phyloP scores from a whole-genome alignment of 345 rosid genomes.

The Euclidium syriacum region DNA sequence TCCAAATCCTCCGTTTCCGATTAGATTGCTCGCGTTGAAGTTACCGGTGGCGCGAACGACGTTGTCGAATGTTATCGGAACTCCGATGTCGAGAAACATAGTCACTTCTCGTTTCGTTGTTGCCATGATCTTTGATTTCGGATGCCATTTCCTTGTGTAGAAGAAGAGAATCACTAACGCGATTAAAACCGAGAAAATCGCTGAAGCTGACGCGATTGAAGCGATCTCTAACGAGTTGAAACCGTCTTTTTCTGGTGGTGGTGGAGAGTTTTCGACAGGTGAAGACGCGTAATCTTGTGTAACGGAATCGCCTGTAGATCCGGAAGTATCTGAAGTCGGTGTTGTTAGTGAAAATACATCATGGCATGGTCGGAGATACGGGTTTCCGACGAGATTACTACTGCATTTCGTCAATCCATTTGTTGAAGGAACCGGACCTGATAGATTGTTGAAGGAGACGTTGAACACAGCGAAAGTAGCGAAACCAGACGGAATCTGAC shows the following conservation, averaged over 20 bases:
- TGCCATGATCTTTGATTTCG: conserved; percentile 36
- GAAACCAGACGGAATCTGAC: conserved; percentile 42
- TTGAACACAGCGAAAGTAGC: conserved; percentile 33
- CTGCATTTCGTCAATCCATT: conserved; percentile 38
- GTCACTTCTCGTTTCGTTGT: conserved; percentile 42
- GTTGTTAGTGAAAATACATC: conserved; percentile 38
- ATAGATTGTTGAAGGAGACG: conserved; percentile 47
- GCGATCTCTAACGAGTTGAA: conserved; percentile 56
- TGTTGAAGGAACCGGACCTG: conserved; percentile 41
- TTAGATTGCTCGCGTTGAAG: conserved; percentile 46
- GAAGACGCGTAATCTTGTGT: conserved; percentile 26
- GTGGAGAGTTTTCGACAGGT: conserved; percentile 26
- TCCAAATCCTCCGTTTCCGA: conserved; percentile 64
- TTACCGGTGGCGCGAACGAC: conserved; percentile 54
- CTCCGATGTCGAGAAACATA: conserved; percentile 46
- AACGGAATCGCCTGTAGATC: conserved; percentile 24
- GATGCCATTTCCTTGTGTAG: conserved; percentile 46
- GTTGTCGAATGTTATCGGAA: conserved; percentile 43
- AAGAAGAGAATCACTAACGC: conserved; percentile 48
- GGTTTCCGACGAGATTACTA: conserved; percentile 35
- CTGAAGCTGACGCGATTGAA: conserved; percentile 56
- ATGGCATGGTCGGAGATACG: conserved; percentile 45
- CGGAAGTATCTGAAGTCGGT: conserved; percentile 34
- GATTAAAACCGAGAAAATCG: conserved; percentile 51
- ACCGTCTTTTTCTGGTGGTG: neutral